phyloP scores from a whole-genome alignment of 2,329 filamentous ascomycete genomes.

The Capronia americana region DNA sequence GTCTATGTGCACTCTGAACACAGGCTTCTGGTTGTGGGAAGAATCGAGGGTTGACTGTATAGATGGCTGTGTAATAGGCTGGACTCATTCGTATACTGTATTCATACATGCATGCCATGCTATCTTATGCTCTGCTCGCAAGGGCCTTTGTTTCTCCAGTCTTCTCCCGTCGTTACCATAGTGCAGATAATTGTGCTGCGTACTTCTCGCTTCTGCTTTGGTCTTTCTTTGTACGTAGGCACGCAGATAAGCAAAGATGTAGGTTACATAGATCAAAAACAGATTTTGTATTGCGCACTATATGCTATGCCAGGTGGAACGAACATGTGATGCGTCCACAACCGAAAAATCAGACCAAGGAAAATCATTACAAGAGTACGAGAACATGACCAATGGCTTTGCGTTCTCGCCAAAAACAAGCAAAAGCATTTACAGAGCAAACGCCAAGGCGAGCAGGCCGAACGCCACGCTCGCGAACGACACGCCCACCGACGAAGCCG shows the following conservation, averaged over 20 bases:
- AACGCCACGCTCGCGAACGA: conserved; percentile 5
- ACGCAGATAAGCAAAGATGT: not conserved
- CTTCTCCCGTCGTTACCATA: too few relatives aligned
- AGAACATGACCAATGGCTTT: not conserved
- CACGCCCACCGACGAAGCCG: conserved; percentile 26
- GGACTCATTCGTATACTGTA: too few relatives aligned
- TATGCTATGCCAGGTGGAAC: conserved; percentile 5
- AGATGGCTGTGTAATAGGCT: too few relatives aligned
- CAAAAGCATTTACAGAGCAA: conserved; percentile 16
- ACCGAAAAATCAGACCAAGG: not conserved
- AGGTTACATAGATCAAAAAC: not conserved
- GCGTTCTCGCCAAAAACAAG: not conserved
- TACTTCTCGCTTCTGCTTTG: not conserved
- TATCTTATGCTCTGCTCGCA: too few relatives aligned
- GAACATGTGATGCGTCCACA: not conserved
- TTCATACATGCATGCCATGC: too few relatives aligned
- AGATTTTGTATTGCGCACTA: conserved; percentile 21
- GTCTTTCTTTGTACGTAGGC: not conserved
- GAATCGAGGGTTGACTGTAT: too few relatives aligned
- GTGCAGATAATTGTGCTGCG: not conserved
- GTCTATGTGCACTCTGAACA: too few relatives aligned
- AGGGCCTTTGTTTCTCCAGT: too few relatives aligned
- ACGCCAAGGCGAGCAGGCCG: conserved; percentile 16
- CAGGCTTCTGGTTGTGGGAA: too few relatives aligned
- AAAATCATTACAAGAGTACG: not conserved